Evolutionary conservation across 768 basidiomycete species (phyloP).

Genomic region (Phaeotremella fagi): DNA sequence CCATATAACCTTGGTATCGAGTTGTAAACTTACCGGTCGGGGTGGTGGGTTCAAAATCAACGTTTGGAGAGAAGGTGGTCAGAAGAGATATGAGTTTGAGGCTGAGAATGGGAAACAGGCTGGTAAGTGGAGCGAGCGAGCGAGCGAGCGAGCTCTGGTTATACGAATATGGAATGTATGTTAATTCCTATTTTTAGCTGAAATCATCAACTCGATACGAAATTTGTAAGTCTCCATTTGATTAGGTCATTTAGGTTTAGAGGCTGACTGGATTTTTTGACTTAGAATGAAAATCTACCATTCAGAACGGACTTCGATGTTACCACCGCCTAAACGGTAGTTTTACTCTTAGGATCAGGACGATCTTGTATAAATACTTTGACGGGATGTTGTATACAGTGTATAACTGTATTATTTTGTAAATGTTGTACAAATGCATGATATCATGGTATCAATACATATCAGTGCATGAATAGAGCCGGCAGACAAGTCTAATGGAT

Average conservation of each 20-base stretch:
- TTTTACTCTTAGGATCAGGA: not conserved
- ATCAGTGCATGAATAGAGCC: not conserved
- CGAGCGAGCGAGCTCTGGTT: too few relatives aligned
- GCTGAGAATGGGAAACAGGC: constrained; percentile 80
- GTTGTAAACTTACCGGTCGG: constrained; percentile 62
- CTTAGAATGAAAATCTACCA: constrained; percentile 34
- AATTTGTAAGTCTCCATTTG: constrained; percentile 21
- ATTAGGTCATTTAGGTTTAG: not conserved
- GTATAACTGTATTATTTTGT: not conserved
- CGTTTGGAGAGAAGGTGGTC: constrained; percentile 61
- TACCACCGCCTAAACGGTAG: constrained; percentile 18
- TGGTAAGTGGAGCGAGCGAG: constrained; percentile 55
- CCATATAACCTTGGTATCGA: constrained; percentile 79
- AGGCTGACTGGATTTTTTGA: not conserved
- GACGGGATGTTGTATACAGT: not conserved
- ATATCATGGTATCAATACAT: too few relatives aligned
- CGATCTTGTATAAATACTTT: not conserved
- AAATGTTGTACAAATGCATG: not conserved
- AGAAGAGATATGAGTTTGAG: constrained; percentile 96
- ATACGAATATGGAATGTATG: not conserved
- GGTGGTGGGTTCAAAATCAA: constrained; percentile 81
- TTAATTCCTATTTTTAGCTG: constrained; percentile 12
- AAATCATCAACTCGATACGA: constrained; percentile 32
- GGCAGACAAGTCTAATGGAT: not conserved
- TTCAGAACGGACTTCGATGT: constrained; percentile 25